Conservation (phyloP, 768 basidiomycete genomes). For the Hygrophorus russula region DNA sequence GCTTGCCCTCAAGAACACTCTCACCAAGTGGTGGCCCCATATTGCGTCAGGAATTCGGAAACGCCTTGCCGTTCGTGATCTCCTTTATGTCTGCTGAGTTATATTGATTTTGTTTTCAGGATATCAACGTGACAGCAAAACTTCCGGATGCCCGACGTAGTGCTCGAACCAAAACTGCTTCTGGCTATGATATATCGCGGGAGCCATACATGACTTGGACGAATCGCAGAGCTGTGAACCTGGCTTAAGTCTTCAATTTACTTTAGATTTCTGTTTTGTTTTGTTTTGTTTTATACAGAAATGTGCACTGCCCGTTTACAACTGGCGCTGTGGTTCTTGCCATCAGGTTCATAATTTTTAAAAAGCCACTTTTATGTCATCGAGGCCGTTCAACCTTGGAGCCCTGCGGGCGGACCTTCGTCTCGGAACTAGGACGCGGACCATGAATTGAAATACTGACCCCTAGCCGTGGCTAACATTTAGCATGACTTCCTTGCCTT, state of each 20-base stretch:
- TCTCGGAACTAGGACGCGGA: neutral
- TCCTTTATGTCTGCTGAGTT: neutral
- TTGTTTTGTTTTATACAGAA: too few relatives aligned
- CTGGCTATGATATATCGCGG: slow-evolving; percentile 52
- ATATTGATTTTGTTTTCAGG: slow-evolving; percentile 28
- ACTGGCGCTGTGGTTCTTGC: too few relatives aligned
- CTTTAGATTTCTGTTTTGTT: too few relatives aligned
- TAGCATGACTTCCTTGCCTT: slow-evolving; percentile 38
- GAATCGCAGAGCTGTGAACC: slow-evolving; percentile 59
- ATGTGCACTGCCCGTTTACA: too few relatives aligned
- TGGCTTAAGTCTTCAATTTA: slow-evolving; percentile 16
- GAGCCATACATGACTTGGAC: slow-evolving; percentile 87
- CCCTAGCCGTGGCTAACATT: neutral
- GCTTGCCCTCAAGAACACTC: slow-evolving; percentile 58
- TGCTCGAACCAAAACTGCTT: slow-evolving; percentile 49
- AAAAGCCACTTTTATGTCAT: too few relatives aligned
- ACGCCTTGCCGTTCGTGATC: slow-evolving; percentile 50
- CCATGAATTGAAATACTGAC: neutral
- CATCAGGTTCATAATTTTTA: too few relatives aligned
- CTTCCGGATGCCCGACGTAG: slow-evolving; percentile 76
- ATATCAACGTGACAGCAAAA: slow-evolving; percentile 56
- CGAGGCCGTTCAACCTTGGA: too few relatives aligned
- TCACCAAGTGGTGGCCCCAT: slow-evolving; percentile 80
- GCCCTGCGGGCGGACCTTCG: neutral
- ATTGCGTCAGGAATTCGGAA: slow-evolving; percentile 71